Conservation (phyloP, 345 rosid species). For the Acer negundo region DNA sequence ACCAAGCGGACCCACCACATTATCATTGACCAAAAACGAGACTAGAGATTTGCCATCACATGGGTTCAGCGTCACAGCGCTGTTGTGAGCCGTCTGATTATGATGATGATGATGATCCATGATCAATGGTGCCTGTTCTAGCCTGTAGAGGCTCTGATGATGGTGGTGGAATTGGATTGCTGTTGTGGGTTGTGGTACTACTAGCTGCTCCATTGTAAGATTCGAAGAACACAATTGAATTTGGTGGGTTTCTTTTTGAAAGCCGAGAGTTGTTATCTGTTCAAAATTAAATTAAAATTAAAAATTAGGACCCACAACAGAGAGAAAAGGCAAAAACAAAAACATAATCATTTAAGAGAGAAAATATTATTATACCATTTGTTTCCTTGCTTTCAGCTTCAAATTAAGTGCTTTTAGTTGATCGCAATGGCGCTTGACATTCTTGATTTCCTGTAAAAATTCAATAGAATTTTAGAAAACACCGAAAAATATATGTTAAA, state of each 20-base stretch:
- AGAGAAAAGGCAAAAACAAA: background rate
- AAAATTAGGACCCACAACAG: background rate
- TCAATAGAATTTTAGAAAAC: background rate
- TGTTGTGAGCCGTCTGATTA: background rate
- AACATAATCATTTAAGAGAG: background rate
- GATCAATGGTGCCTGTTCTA: background rate
- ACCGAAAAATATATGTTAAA: background rate
- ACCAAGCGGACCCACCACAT: slow-evolving; percentile 10
- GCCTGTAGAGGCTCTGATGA: background rate
- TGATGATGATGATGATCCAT: background rate
- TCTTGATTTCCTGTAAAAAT: slow-evolving; percentile 36
- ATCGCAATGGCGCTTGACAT: background rate
- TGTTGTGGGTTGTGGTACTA: background rate
- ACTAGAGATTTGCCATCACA: background rate
- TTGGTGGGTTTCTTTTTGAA: background rate
- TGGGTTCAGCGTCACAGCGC: background rate
- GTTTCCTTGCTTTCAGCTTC: slow-evolving; percentile 28
- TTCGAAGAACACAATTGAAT: background rate
- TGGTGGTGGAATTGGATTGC: background rate
- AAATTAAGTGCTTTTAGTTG: slow-evolving; percentile 19
- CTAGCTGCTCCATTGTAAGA: background rate
- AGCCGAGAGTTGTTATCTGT: slow-evolving; percentile 8
- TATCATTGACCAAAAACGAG: slow-evolving; percentile 10
- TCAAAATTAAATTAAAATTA: background rate
- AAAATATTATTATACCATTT: slow-evolving; percentile 21